Evolutionary conservation across 2,329 filamentous ascomycete species (phyloP), one percentile per base, ranked within the genome.

Genomic region (Cadophora luteo-olivacea): DNA sequence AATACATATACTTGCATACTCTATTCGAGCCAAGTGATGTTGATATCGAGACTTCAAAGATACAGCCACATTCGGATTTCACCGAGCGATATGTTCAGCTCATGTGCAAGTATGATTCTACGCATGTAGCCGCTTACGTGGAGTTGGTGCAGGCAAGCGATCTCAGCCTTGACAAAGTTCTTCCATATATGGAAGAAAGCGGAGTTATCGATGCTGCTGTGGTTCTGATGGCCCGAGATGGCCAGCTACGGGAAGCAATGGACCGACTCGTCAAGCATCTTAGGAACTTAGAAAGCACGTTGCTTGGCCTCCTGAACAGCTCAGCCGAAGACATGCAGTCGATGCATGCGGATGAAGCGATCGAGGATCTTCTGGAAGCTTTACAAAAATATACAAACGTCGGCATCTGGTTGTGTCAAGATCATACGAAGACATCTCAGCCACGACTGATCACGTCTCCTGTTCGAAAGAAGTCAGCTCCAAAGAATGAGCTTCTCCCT

Each of bases 371-470:
- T 1, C 84, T 97, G 4, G 87, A 89, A 67, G 89, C 91, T 0
- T 82, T 99, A 22, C 90, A 97, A 70, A 97, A 97, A 78, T 98
- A 97, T 80, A 89, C 91, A 1, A 91, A 94, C 72, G 93, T 99
- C 0, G 96, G 97, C 16, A 95, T 97, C 62, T 99, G 96, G 96
- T 84, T 99, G 14, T 98, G 96, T 75, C 93, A 97, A 79, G 89
- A 91, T 1, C 93, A 97, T 77, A 93, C 88, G 61, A 92, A 91
- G 75, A 86, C 85, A 0, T 80, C 83, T 6, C 77, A 78, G 61
- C 69, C 64, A 25, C 69, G 69, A 66, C 3, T 58, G 80, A 81
- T 68, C 75, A 78, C 64, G 83, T 79, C 72, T 79, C 80, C 24
- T 82, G 89, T 72, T 82, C 87, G 79, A 79, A 87, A 79, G 69